These are phyloP conservation scores for Seiridium unicorne DNA, from an alignment of 2,329 filamentous ascomycete genomes.

Conservation along the genomic window DNA sequence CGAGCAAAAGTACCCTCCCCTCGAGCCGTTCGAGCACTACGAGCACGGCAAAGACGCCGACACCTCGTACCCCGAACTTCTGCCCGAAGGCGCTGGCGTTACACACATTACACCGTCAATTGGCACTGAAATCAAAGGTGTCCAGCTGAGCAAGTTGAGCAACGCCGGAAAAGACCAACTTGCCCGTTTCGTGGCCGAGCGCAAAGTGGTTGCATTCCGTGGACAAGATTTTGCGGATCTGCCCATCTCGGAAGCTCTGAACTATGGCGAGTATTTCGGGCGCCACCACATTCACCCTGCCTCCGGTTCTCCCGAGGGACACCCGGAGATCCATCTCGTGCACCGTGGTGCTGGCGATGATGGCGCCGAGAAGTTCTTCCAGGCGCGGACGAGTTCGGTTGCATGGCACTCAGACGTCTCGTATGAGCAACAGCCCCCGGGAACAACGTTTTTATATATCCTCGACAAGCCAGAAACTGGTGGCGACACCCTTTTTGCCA, in stretches of 20 bases:
- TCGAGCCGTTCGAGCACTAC: slow-evolving; percentile 68
- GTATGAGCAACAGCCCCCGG: slow-evolving; percentile 85
- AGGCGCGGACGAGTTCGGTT: slow-evolving; percentile 71
- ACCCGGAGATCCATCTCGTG: slow-evolving; percentile 76
- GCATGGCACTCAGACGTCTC: slow-evolving; percentile 90
- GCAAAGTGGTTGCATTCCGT: slow-evolving; percentile 77
- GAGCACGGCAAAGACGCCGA: slow-evolving; percentile 78
- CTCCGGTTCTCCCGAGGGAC: slow-evolving; percentile 70
- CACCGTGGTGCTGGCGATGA: slow-evolving; percentile 69
- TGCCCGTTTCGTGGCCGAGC: slow-evolving; percentile 71
- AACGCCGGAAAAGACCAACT: slow-evolving; percentile 74
- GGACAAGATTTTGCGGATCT: slow-evolving; percentile 71
- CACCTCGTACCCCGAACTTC: slow-evolving; percentile 64
- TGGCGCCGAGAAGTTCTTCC: slow-evolving; percentile 57
- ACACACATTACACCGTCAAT: slow-evolving; percentile 70
- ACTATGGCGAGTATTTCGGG: slow-evolving; percentile 74
- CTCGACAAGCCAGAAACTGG: slow-evolving; percentile 79
- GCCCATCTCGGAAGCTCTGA: slow-evolving; percentile 66
- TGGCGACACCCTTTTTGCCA: slow-evolving; percentile 81
- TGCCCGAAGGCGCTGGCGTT: slow-evolving; percentile 50
- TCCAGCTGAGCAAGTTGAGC: slow-evolving; percentile 69
- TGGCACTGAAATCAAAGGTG: slow-evolving; percentile 67
- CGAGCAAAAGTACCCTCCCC: slow-evolving; percentile 62
- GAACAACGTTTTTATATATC: slow-evolving; percentile 85
- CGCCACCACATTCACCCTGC: slow-evolving; percentile 81